Base-by-base conservation (phyloP, 345 rosid species). In the Theobroma cacao region DNA sequence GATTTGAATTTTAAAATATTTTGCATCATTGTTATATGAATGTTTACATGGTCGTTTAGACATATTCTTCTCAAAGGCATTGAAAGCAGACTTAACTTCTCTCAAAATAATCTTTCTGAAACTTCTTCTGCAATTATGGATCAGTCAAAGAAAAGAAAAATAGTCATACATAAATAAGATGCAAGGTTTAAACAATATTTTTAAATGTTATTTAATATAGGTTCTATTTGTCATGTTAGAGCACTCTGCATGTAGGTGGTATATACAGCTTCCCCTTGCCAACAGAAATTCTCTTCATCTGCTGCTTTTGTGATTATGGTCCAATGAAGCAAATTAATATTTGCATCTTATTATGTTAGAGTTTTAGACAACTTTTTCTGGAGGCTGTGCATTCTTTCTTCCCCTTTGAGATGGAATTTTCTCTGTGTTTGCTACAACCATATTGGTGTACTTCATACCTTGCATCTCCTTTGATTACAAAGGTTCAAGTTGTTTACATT, bases 241-340 rank as follows among this genome's bases (percentile, higher is more conserved):
- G 10, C 3, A 11, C 9, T 52, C 20, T 66, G 17, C 41, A 3
- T 38, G 5, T 66, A 41, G 33, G 20, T n/a, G 30, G 17, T 38
- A 65, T 40, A 40, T 40, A n/a, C 20, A 0, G 41, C 0, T 13
- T 30, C 7, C 53, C 31, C 55, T 14, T 68, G 38, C 55, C 24
- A 45, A 68, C 34, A 15, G 4, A 68, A 68, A 67, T 67, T 67
- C 53, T 26, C 52, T 24, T 10, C 14, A 1, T 64, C 14, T 38
- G 20, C 14, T 61, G 43, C 43, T 77, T 14, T 34, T 68, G 68
- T 33, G 18, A 34, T 59, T 86, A 79, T 85, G 83, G 92, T 85
- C 11, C 68, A 40, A 66, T 66, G 26, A 66, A 66, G 24, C 52
- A 40, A 41, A 41, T 41, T 24, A 66, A 66, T 40, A 22, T 40